These are phyloP conservation scores for Ettlia oleoabundans DNA, from an alignment of 139 green algal species.

Conservation along the genomic window DNA sequence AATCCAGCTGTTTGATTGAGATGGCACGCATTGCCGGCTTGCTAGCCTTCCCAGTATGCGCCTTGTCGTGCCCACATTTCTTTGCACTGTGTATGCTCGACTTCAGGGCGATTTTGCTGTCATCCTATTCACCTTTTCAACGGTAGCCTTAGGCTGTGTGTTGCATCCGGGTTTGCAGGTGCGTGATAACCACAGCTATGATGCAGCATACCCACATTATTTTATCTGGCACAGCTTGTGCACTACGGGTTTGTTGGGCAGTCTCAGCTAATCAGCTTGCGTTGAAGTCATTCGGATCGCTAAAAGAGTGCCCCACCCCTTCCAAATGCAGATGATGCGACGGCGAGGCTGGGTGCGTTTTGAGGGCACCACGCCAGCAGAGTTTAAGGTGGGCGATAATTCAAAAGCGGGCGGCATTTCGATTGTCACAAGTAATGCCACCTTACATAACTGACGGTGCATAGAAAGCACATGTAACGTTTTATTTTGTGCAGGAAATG, in stretches of 20 bases:
- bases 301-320: constrained; percentile 32
- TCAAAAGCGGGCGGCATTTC: not conserved
- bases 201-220: too few species aligned
- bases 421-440: not conserved
- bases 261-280: not conserved
- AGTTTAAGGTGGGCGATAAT: not conserved
- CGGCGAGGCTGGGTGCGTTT: not conserved
- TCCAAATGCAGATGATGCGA: not conserved
- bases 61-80: not conserved
- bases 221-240: too few species aligned
- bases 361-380: not conserved
- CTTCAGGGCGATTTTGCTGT: constrained; percentile 48
- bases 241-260: too few species aligned
- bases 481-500: not conserved
- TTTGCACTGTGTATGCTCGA: not conserved
- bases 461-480: not conserved
- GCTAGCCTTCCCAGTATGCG: too few species aligned
- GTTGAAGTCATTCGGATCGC: constrained; percentile 7
- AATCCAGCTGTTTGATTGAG: too few species aligned
- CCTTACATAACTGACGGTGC: not conserved
- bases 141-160: constrained; percentile 58
- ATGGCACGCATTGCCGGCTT: too few species aligned
- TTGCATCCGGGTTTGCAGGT: constrained; percentile 80
- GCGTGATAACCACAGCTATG: too few species aligned
- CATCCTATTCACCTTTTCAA: constrained; percentile 55